A percentile compares a stretch with the other conserved stretches of the same genome.
phyloP scores from a whole-genome alignment of 2,329 filamentous ascomycete genomes.

The Fusarium sp. region DNA sequence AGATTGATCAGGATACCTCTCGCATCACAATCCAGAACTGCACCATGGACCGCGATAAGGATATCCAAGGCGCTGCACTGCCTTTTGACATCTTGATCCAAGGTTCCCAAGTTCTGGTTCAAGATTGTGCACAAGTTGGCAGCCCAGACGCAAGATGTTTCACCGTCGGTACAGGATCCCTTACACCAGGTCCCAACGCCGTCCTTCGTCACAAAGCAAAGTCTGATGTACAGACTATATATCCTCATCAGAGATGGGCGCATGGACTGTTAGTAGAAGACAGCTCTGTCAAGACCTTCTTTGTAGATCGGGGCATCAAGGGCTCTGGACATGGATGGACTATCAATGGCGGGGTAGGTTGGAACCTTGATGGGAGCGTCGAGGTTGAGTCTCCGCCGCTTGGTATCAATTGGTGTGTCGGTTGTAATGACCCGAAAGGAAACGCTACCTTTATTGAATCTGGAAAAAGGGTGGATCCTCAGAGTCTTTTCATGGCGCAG shows the following conservation, averaged over 20 bases:
- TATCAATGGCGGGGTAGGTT: conserved; percentile 41
- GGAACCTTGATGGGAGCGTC: conserved; percentile 27
- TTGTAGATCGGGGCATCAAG: conserved; percentile 23
- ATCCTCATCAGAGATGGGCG: conserved; percentile 42
- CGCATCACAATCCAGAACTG: conserved; percentile 33
- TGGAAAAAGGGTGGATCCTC: conserved; percentile 2
- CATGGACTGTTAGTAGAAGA: conserved; percentile 40
- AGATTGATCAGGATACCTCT: conserved; percentile 27
- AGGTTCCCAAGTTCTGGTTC: conserved; percentile 36
- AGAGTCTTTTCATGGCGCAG: conserved; percentile 36
- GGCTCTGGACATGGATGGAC: conserved; percentile 42
- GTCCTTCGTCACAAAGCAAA: conserved; percentile 28
- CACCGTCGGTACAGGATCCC: conserved; percentile 28
- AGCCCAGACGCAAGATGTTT: conserved; percentile 24
- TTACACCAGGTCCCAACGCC: conserved; percentile 35
- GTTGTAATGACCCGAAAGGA: background rate
- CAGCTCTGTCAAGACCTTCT: conserved; percentile 4
- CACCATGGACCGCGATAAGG: conserved; percentile 28
- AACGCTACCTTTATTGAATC: conserved; percentile 27
- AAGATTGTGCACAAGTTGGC: conserved; percentile 34
- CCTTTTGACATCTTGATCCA: conserved; percentile 34
- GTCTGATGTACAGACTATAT: conserved; percentile 33
- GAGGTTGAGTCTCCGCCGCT: conserved; percentile 35
- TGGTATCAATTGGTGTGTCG: conserved; percentile 41
- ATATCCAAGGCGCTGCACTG: conserved; percentile 16